Percentiles rank a stretch among this genome's conserved stretches.
Evolutionary conservation across 2,329 filamentous ascomycete species (phyloP).

Genomic region (Teratosphaeriaceae sp.): DNA sequence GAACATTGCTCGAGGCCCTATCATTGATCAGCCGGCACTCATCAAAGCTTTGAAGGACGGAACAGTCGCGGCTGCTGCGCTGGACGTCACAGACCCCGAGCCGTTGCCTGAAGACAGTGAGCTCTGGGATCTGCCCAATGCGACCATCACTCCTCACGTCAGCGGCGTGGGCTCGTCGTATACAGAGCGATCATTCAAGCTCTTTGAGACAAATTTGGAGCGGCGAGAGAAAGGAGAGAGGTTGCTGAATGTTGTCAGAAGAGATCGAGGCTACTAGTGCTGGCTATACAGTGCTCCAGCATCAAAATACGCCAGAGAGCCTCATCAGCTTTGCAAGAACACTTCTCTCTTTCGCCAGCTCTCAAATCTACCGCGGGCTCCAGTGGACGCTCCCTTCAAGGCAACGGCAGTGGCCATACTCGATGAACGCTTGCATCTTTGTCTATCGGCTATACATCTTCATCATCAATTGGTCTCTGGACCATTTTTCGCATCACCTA

Average conservation of each 20-base stretch:
- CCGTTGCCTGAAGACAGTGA: conserved; percentile 62
- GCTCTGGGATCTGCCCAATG: conserved; percentile 63
- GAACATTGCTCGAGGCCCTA: conserved; percentile 63
- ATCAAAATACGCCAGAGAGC: not conserved
- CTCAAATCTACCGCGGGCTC: no score
- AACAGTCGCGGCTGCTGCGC: conserved; percentile 57
- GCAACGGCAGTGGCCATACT: no score
- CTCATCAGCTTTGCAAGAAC: not conserved
- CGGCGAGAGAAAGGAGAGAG: conserved; percentile 45
- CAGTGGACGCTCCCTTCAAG: no score
- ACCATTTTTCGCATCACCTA: no score
- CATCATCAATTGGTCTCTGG: no score
- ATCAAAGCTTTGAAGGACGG: conserved; percentile 54
- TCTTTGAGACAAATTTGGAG: conserved; percentile 53
- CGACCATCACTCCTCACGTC: conserved; percentile 63
- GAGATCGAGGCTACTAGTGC: conserved; percentile 54
- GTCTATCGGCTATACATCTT: no score
- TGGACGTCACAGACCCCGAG: conserved; percentile 77
- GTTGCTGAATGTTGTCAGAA: conserved; percentile 56
- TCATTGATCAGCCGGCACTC: conserved; percentile 57
- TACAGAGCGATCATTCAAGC: conserved; percentile 49
- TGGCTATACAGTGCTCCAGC: not conserved
- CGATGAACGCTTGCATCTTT: no score
- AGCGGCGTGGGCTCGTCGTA: conserved; percentile 51
- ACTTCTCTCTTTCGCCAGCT: no score